Conservation (phyloP, 2,329 filamentous ascomycete genomes). For the Penicillium sp. region DNA sequence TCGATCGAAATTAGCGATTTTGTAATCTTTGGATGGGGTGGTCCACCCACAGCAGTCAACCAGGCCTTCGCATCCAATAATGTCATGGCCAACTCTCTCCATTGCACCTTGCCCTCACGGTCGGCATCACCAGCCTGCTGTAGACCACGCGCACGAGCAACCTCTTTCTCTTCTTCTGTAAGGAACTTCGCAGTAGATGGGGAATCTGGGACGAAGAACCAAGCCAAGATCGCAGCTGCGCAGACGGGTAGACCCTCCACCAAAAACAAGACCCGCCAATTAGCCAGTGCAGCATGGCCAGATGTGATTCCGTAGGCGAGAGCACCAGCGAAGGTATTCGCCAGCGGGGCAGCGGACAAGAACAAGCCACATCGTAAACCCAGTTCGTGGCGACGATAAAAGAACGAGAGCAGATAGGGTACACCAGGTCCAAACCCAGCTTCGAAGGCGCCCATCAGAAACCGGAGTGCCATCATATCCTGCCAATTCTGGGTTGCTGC, state of each 20-base stretch:
- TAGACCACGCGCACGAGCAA: conserved; percentile 56
- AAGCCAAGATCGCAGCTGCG: conserved; percentile 55
- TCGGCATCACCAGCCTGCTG: conserved; percentile 53
- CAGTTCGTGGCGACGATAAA: conserved; percentile 59
- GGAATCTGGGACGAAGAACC: conserved; percentile 56
- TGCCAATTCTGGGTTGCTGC: conserved; percentile 46
- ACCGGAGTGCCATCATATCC: conserved; percentile 51
- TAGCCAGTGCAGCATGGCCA: conserved; percentile 56
- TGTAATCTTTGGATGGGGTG: not conserved
- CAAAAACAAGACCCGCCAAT: conserved; percentile 66
- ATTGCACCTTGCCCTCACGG: conserved; percentile 44
- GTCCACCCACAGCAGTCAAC: conserved; percentile 43
- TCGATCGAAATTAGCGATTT: not conserved
- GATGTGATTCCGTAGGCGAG: conserved; percentile 66
- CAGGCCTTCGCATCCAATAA: conserved; percentile 51
- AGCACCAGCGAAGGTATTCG: conserved; percentile 75
- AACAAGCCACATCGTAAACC: conserved; percentile 60
- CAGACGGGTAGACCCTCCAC: conserved; percentile 65
- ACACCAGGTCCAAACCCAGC: conserved; percentile 49
- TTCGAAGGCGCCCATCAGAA: conserved; percentile 50
- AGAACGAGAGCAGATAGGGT: conserved; percentile 56
- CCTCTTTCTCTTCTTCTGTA: conserved; percentile 57
- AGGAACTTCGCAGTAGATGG: conserved; percentile 56
- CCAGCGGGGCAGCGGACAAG: conserved; percentile 62
- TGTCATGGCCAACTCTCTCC: conserved; percentile 49